Evolutionary conservation across 2,329 filamentous ascomycete species (phyloP).

Genomic region (Hortaea sp.): DNA sequence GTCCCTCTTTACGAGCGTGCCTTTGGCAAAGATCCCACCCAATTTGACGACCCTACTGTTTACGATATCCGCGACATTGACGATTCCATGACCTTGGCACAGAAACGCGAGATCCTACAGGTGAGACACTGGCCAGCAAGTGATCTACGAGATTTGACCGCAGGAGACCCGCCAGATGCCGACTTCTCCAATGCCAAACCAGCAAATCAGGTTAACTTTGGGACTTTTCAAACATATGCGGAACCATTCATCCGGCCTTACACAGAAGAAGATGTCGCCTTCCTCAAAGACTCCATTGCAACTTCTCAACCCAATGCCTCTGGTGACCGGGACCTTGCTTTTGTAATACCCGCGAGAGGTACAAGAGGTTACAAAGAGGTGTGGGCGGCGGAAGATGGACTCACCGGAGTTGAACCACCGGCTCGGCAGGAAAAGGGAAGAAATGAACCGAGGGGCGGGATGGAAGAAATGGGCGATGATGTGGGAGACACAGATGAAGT

Average conservation of each 20-base stretch:
- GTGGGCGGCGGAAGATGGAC: conserved; percentile 88
- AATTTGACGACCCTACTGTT: conserved; percentile 81
- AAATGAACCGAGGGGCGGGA: conserved; percentile 74
- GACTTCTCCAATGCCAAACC: conserved; percentile 95
- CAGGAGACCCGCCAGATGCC: conserved; percentile 81
- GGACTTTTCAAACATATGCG: conserved; percentile 83
- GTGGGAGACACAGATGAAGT: conserved; percentile 81
- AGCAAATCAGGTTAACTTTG: conserved; percentile 85
- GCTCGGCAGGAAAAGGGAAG: conserved; percentile 56
- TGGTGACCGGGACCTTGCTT: conserved; percentile 73
- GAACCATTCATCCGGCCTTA: conserved; percentile 86
- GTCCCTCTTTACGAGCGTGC: conserved; percentile 63
- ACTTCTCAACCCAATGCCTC: too few relatives aligned
- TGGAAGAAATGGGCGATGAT: conserved; percentile 79
- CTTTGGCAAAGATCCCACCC: conserved; percentile 84
- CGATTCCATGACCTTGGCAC: conserved; percentile 69
- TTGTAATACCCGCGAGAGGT: conserved; percentile 75
- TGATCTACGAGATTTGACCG: conserved; percentile 74
- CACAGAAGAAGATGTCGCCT: conserved; percentile 87
- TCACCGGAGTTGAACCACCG: conserved; percentile 58
- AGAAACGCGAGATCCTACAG: conserved; percentile 78
- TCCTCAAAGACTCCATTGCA: conserved; percentile 59
- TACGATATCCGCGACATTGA: conserved; percentile 79
- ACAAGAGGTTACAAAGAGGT: conserved; percentile 78
- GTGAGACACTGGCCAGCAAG: conserved; percentile 73